Evolutionary conservation across 352 stramenopile species (phyloP).

Genomic region (Globisporangium rhizosaccharum): DNA sequence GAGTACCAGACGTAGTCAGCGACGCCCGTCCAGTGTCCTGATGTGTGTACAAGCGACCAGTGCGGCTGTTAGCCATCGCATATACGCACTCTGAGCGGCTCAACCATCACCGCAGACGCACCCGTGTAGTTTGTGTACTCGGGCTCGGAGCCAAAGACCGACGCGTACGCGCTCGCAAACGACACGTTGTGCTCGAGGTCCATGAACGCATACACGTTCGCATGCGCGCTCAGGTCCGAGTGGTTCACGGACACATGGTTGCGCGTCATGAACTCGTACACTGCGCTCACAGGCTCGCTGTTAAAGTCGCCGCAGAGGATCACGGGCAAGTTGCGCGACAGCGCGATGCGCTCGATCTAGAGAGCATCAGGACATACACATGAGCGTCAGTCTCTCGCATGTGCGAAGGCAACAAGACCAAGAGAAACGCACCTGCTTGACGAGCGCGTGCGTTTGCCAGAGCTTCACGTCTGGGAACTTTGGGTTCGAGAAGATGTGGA

Average conservation of each 20-base stretch:
- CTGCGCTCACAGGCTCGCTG: constrained; percentile 93
- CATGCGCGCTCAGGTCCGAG: constrained; percentile 75
- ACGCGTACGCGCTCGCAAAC: constrained; percentile 93
- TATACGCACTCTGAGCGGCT: not conserved
- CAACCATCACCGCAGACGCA: constrained; percentile 14
- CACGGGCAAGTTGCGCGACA: constrained; percentile 85
- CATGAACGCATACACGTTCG: constrained; percentile 43
- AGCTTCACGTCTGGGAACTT: constrained; percentile 99
- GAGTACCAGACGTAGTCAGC: constrained; percentile 99
- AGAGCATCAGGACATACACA: not conserved
- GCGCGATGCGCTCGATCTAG: constrained; percentile 68
- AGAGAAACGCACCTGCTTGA: constrained; percentile 59
- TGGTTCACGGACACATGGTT: constrained; percentile 87
- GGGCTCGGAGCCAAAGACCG: constrained; percentile 94
- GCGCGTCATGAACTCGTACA: constrained; percentile 96
- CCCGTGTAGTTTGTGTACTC: constrained; percentile 98
- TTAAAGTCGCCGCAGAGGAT: constrained; percentile 99
- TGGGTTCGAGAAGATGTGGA: constrained; percentile 98
- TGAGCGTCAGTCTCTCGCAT: too few species aligned
- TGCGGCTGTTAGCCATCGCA: not conserved
- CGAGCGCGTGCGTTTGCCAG: constrained; percentile 92
- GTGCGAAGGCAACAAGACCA: too few species aligned
- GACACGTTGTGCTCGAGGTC: constrained; percentile 91
- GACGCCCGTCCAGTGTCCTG: constrained; percentile 92
- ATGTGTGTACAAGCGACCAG: not conserved